A percentile compares a stretch with the other conserved stretches of the same genome.
phyloP scores from a whole-genome alignment of 2,329 filamentous ascomycete genomes.

The Alternaria sp. region DNA sequence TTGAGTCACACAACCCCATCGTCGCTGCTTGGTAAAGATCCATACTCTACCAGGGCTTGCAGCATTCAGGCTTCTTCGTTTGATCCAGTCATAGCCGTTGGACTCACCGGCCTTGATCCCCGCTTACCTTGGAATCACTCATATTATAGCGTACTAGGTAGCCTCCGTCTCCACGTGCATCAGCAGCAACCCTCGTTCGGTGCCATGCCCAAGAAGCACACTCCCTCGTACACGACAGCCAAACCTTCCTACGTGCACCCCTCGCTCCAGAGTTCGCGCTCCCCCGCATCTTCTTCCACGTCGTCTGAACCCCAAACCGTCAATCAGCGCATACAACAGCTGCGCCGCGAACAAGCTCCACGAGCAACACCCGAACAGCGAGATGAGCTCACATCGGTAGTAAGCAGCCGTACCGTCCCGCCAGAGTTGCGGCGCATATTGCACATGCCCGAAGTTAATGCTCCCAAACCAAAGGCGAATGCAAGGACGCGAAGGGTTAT shows the following conservation, averaged over 20 bases:
- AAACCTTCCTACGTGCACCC: constrained; percentile 54
- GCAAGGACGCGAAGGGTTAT: constrained; percentile 37
- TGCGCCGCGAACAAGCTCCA: constrained; percentile 55
- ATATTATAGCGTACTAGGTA: constrained; percentile 17
- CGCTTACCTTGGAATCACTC: constrained; percentile 15
- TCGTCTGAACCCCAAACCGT: constrained; percentile 50
- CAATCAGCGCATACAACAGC: constrained; percentile 58
- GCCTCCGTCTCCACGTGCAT: constrained; percentile 5
- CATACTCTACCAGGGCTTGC: not conserved
- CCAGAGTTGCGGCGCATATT: constrained; percentile 56
- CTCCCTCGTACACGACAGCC: constrained; percentile 53
- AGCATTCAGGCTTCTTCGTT: not conserved
- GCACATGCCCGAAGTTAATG: constrained; percentile 56
- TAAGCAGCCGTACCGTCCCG: constrained; percentile 56
- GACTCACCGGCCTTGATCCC: constrained; percentile 21
- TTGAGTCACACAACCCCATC: constrained; percentile 16
- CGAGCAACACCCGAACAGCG: constrained; percentile 53
- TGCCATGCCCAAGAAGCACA: constrained; percentile 60
- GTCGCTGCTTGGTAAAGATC: constrained; percentile 3
- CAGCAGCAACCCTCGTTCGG: constrained; percentile 9
- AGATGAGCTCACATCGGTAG: constrained; percentile 55
- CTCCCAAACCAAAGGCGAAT: constrained; percentile 56
- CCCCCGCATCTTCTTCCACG: constrained; percentile 33
- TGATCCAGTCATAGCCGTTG: constrained; percentile 15
- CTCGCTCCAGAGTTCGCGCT: constrained; percentile 44